Base-by-base conservation (phyloP, 1,139 yeast species). In the Blastobotrys indianensis region DNA sequence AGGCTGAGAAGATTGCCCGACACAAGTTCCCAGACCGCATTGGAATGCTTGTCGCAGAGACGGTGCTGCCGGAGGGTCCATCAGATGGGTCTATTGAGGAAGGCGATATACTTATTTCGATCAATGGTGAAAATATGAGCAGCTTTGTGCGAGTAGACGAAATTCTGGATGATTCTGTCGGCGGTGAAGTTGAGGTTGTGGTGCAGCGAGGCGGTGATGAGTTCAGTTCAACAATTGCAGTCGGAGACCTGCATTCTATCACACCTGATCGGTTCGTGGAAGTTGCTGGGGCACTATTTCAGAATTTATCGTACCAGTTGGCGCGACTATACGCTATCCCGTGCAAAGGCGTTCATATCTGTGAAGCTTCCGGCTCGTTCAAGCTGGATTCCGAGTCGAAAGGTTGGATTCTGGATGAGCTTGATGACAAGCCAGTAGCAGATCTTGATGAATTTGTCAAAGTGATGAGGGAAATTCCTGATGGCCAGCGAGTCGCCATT, bases 311-410 rank as follows among this genome's bases (percentile, higher is more conserved):
- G 39, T 90, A 88, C 63, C 97, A 88, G 64, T 74, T 87, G 66
- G 97, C 97, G 2, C 76, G 95, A 60, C 75, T 82, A 45, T 86
- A 80, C 61, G 86, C 94, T 41, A 75, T 87, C 37, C 94, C 96
- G 0, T 90, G 85, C 4, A 75, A 71, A 54, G 97, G 97, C 33
- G 95, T 88, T 0, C 87, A 78, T 60, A 74, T 86, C 39, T 82
- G 85, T 55, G 79, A 84, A 54, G 87, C 94, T 0, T 72, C 84
- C 2, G 94, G 94, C 0, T 82, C 94, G 0, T 87, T 87, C 66
- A 78, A 76, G 49, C 67, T 84, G 41, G 80, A 82, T 36, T 57
- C 59, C 15, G 66, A 64, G 42, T 52, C 56, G 32, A 72, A 75
- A 33, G 84, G 84, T 20, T 87, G 94, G 88, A 68, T 88, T 7